Conservation (phyloP, 768 basidiomycete species). For the Pulveroboletus frians region DNA sequence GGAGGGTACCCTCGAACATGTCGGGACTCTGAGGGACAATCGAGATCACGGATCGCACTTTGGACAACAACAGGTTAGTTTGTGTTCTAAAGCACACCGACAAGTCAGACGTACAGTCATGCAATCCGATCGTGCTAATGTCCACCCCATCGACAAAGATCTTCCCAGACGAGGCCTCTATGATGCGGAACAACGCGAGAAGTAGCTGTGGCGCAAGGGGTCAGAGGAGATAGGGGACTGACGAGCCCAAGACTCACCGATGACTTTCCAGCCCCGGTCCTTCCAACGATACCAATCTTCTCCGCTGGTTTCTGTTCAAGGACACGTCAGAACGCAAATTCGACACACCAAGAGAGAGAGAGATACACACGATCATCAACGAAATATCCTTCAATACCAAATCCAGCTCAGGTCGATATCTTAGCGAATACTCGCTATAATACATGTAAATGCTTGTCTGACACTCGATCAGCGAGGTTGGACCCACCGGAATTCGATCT, state of each 20-base stretch:
- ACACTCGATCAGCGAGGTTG: neutral
- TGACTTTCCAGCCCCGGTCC: constrained; percentile 80
- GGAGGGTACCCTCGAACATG: constrained; percentile 65
- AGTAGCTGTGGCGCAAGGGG: constrained; percentile 38
- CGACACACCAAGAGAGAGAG: neutral
- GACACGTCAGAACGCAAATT: constrained; percentile 3
- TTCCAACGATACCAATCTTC: constrained; percentile 85
- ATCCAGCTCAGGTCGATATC: constrained; percentile 78
- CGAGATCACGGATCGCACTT: constrained; percentile 69
- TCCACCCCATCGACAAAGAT: constrained; percentile 74
- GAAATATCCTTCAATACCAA: constrained; percentile 73
- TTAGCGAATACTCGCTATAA: constrained; percentile 60
- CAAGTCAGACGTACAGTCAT: constrained; percentile 37
- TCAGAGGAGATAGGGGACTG: neutral
- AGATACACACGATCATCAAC: constrained; percentile 53
- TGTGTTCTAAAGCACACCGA: too few species aligned
- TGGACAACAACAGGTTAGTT: neutral
- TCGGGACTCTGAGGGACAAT: constrained; percentile 83
- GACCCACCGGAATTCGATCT: constrained; percentile 68
- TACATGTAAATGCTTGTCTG: neutral
- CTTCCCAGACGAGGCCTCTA: constrained; percentile 63
- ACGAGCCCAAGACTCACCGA: constrained; percentile 41
- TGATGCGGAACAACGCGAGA: constrained; percentile 70
- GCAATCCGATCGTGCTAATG: constrained; percentile 68
- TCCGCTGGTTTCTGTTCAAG: constrained; percentile 60